Percentiles rank a stretch among this genome's conserved stretches.
phyloP scores from a whole-genome alignment of 2,329 filamentous ascomycete species.

The Epichloe elymi region DNA sequence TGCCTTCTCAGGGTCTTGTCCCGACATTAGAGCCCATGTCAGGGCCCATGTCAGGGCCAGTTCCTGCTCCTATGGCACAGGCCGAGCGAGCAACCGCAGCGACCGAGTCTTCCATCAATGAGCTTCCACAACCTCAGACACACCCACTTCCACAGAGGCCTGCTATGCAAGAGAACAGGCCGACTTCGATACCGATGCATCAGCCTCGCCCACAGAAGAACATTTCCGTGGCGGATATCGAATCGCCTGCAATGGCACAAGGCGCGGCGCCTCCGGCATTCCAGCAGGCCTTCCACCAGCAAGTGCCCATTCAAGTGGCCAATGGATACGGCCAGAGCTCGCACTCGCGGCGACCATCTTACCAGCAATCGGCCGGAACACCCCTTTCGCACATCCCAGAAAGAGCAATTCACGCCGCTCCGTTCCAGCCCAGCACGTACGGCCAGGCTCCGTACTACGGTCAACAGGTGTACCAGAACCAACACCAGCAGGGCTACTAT shows the following conservation, averaged over 20 bases:
- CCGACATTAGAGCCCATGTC: neutral
- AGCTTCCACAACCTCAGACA: slow-evolving; percentile 42
- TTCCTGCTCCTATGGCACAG: slow-evolving; percentile 1
- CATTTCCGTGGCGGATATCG: slow-evolving; percentile 85
- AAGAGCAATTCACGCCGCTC: slow-evolving; percentile 76
- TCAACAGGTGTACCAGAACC: slow-evolving; percentile 29
- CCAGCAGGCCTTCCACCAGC: slow-evolving; percentile 86
- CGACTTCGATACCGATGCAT: slow-evolving; percentile 58
- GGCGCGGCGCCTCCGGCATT: slow-evolving; percentile 54
- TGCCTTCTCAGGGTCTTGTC: slow-evolving; percentile 10
- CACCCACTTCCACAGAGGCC: slow-evolving; percentile 47
- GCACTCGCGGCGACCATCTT: slow-evolving; percentile 56
- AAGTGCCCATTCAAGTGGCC: slow-evolving; percentile 65
- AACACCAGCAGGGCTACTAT: slow-evolving; percentile 50
- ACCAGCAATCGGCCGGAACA: slow-evolving; percentile 61
- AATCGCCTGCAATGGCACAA: slow-evolving; percentile 54
- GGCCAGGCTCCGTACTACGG: slow-evolving; percentile 42
- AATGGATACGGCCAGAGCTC: slow-evolving; percentile 43
- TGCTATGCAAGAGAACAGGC: slow-evolving; percentile 41
- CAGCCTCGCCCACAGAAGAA: slow-evolving; percentile 91
- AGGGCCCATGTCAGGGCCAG: neutral
- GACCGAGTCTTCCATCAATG: slow-evolving; percentile 30
- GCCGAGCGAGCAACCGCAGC: slow-evolving; percentile 7
- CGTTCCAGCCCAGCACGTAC: slow-evolving; percentile 70
- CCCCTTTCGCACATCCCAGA: slow-evolving; percentile 88